Conservation (phyloP, 2,329 filamentous ascomycete species). For the Helminthosporium solani region DNA sequence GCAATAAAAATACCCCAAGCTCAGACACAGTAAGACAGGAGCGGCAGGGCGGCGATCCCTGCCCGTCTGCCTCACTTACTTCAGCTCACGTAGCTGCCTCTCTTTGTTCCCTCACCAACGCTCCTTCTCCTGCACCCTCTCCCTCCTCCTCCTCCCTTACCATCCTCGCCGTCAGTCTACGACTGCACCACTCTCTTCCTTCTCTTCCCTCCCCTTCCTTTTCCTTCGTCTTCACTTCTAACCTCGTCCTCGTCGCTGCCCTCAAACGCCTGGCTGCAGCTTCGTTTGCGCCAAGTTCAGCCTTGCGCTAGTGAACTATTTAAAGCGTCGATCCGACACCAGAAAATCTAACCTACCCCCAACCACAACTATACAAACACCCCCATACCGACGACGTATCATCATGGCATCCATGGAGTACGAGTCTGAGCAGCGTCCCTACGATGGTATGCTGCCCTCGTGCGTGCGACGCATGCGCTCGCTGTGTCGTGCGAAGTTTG, state of each 20-base stretch:
- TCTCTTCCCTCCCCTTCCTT: background rate
- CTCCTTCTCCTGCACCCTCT: background rate
- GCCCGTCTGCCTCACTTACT: slow-evolving; percentile 15
- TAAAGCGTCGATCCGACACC: slow-evolving; percentile 27
- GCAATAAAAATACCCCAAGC: too few species aligned
- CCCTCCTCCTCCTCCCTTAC: slow-evolving; percentile 2
- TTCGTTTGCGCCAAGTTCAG: background rate
- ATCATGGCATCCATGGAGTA: slow-evolving; percentile 60
- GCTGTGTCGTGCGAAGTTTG: slow-evolving; percentile 8
- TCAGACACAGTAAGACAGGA: background rate
- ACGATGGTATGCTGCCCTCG: slow-evolving; percentile 58
- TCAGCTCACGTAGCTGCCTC: slow-evolving; percentile 11
- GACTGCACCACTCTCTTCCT: background rate
- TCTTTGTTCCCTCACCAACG: slow-evolving; percentile 13
- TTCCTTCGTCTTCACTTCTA: background rate
- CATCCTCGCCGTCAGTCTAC: slow-evolving; percentile 1
- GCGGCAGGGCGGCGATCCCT: slow-evolving; percentile 3
- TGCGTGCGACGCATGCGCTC: slow-evolving; percentile 6
- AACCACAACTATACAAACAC: slow-evolving; percentile 21
- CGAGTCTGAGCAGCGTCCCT: slow-evolving; percentile 65
- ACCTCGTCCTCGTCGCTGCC: too few species aligned
- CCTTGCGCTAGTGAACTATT: background rate
- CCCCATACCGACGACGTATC: slow-evolving; percentile 23
- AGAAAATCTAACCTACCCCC: slow-evolving; percentile 29
- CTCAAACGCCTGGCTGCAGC: background rate